These are phyloP conservation scores for Kalanchoe fedtschenkoi DNA, from an alignment of 164 flowering plant species.

Conservation along the genomic window DNA sequence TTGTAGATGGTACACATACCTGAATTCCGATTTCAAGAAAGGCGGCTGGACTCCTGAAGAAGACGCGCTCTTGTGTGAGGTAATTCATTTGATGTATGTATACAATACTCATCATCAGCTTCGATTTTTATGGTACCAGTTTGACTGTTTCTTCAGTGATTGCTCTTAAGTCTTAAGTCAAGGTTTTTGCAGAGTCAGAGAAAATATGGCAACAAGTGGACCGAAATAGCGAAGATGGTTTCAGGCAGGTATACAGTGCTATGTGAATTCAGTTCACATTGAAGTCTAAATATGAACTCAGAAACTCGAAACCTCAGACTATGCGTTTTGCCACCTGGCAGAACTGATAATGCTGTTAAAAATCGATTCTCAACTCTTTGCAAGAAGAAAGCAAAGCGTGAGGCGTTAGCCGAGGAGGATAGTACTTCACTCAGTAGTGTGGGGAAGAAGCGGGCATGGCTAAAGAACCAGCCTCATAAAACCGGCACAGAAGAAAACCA, in stretches of 20 bases:
- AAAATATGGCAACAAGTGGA: constrained; percentile 93
- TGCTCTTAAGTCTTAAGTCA: neutral
- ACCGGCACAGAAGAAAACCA: constrained; percentile 23
- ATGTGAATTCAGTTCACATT: neutral
- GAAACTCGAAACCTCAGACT: neutral
- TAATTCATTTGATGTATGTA: constrained; percentile 13
- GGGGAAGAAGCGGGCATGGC: constrained; percentile 57
- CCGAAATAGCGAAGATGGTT: constrained; percentile 96
- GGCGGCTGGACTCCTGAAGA: constrained; percentile 99
- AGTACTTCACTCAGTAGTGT: constrained; percentile 28
- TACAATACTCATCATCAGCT: neutral
- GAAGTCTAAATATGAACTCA: neutral
- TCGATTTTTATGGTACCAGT: neutral
- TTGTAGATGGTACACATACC: constrained; percentile 88
- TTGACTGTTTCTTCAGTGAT: neutral
- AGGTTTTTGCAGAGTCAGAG: constrained; percentile 65
- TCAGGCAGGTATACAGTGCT: constrained; percentile 72
- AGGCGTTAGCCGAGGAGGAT: constrained; percentile 72
- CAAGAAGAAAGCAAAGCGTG: constrained; percentile 85
- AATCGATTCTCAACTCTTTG: constrained; percentile 88
- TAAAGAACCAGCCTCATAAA: constrained; percentile 30
- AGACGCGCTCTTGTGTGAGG: constrained; percentile 90
- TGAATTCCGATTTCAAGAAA: constrained; percentile 91
- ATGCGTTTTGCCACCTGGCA: constrained; percentile 18
- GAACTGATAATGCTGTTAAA: constrained; percentile 98